Conservation (phyloP, 148 eudicot species). For the Salicornia ramosissima region DNA sequence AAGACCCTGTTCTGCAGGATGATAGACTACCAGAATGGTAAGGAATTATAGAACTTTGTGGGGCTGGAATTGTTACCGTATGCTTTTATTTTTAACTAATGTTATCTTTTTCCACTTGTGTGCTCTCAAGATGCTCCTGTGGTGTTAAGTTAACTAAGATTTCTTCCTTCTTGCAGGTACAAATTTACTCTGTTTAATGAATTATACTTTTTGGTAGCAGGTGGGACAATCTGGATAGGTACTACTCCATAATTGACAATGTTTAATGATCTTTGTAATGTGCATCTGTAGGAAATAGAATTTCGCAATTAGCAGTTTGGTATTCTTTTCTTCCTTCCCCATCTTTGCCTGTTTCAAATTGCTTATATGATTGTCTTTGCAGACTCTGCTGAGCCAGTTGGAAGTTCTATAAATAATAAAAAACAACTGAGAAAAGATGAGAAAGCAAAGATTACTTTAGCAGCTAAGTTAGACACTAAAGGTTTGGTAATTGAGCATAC, state of each 20-base stretch:
- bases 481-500: slow-evolving; percentile 30
- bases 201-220: slow-evolving; percentile 90
- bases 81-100: background rate
- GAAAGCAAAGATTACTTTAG: slow-evolving; percentile 25
- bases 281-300: slow-evolving; percentile 7
- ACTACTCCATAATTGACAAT: slow-evolving; percentile 15
- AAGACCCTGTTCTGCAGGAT: slow-evolving; percentile 78
- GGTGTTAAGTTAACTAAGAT: slow-evolving; percentile 7
- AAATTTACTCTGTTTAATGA: slow-evolving; percentile 94
- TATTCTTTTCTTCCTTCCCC: too few species aligned
- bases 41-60: slow-evolving; percentile 10
- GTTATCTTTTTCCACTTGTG: background rate
- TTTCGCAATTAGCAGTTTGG: background rate
- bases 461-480: slow-evolving; percentile 30
- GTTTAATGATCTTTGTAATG: background rate
- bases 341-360: background rate
- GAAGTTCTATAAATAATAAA: slow-evolving; percentile 23
- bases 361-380: slow-evolving; percentile 8
- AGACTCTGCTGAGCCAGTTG: slow-evolving; percentile 56
- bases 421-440: slow-evolving; percentile 20
- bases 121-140: background rate
- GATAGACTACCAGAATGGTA: slow-evolving; percentile 94
- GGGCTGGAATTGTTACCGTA: background rate
- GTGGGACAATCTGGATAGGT: slow-evolving; percentile 99
- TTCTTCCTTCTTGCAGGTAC: slow-evolving; percentile 59